Conservation (phyloP, 306 rosid genomes). For the Vigna trinervia region DNA sequence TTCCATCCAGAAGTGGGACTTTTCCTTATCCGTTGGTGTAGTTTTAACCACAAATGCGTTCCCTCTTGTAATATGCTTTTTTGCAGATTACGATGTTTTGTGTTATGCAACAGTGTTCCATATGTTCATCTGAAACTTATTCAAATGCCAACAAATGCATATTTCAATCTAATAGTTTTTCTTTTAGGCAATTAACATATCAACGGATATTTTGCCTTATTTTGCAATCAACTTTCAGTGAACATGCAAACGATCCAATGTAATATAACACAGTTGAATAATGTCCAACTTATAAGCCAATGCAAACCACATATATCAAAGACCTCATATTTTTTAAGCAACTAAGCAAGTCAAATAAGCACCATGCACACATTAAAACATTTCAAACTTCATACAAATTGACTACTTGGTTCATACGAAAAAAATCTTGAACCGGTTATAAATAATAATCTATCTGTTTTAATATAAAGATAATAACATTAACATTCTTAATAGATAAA, state of each 20-base stretch:
- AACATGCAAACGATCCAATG: background rate
- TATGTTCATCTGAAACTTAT: background rate
- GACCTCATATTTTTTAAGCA: too few species aligned
- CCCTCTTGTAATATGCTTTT: background rate
- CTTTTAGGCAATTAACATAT: background rate
- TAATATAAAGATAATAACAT: background rate
- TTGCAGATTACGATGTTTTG: background rate
- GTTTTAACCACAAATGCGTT: background rate
- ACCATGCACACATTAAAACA: background rate
- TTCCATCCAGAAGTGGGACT: background rate
- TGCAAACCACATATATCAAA: background rate
- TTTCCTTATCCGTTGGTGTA: background rate
- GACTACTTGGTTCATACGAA: background rate
- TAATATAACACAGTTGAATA: background rate
- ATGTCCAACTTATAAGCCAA: background rate
- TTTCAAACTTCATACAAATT: background rate
- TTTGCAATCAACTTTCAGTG: constrained; percentile 6
- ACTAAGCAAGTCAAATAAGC: background rate
- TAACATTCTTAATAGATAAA: background rate
- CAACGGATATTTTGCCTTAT: background rate
- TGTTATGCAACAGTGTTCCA: background rate
- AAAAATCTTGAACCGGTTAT: background rate
- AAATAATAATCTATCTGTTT: background rate
- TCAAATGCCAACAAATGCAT: background rate
- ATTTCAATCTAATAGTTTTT: background rate